Evolutionary conservation across 768 basidiomycete species (phyloP).

Genomic region (Baorangia bicolor): DNA sequence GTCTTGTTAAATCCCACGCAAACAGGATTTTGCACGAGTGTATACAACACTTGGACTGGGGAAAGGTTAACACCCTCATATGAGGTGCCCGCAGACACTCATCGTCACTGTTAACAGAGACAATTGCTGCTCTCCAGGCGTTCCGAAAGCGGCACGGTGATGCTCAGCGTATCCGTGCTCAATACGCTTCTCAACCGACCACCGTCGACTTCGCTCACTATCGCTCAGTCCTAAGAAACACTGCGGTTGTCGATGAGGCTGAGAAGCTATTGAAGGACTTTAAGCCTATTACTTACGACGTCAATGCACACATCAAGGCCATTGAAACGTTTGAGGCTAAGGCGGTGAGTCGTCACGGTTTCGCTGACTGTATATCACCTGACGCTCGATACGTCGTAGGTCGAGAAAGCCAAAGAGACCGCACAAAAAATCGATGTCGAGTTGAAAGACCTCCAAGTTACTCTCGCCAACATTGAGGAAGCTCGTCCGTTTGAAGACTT

Average conservation of each 20-base stretch:
- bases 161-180: slow-evolving; percentile 70
- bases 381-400: slow-evolving; percentile 42
- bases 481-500: slow-evolving; percentile 97
- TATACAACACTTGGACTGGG: slow-evolving; percentile 82
- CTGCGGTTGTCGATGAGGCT: slow-evolving; percentile 85
- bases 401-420: slow-evolving; percentile 87
- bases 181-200: slow-evolving; percentile 67
- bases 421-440: slow-evolving; percentile 88
- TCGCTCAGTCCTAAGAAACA: slow-evolving; percentile 89
- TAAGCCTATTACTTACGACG: slow-evolving; percentile 95
- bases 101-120: slow-evolving; percentile 53
- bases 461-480: slow-evolving; percentile 95
- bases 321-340: slow-evolving; percentile 97
- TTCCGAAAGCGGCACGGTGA: slow-evolving; percentile 96
- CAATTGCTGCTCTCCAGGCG: slow-evolving; percentile 83
- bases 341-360: slow-evolving; percentile 62
- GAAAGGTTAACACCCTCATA: slow-evolving; percentile 54
- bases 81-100: not conserved
- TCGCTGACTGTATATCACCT: slow-evolving; percentile 1
- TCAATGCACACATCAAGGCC: slow-evolving; percentile 83
- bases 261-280: slow-evolving; percentile 87
- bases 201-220: slow-evolving; percentile 91
- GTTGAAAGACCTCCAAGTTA: slow-evolving; percentile 86
- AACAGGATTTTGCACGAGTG: slow-evolving; percentile 80
- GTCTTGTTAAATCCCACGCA: slow-evolving; percentile 5